Base-by-base conservation (phyloP, 306 rosid genomes). In the Astragalus glycyphyllos region DNA sequence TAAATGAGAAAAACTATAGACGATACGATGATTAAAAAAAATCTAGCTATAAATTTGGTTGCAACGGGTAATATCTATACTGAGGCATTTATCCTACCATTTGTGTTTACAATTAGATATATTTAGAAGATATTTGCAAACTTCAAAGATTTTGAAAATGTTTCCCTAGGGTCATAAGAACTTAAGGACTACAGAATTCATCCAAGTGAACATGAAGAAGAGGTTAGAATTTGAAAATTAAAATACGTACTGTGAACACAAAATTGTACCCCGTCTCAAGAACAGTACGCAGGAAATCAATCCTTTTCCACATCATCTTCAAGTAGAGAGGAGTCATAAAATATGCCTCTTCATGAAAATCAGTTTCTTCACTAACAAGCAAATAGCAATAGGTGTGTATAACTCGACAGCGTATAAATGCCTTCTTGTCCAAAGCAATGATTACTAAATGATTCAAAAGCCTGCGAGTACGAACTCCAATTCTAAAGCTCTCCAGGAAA, bases 291-390 rank as follows among this genome's bases (percentile, higher is more conserved):
- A 94, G 88, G 84, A 94, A 91, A 83, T 89, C 95, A 80, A 94
- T 86, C 82, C 96, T 86, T 73, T 80, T 84, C 98, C 97, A 91
- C 97, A 94, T 94, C 97, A 94, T 94, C 83, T 86, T 86, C 95
- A 94, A 75, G 85, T 94, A 94, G 59, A 42, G 83, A 54, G 89
- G 89, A 71, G 96, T 87, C 99, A 94, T 94, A 72, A 94, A 89
- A 63, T 73, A 83, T 10, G 99, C 97, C 80, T 91, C 99, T 58
- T 49, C 75, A 80, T 57, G 91, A 86, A 91, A 90, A 82, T 94
- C 95, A 72, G 58, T 79, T 69, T 77, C 96, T 79, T 89, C 92
- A 46, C 71, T 86, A 12, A 73, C 82, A 63, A 94, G 92, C 74
- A 84, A 83, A 85, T 81, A 87, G 71, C 99, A 91, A 79, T 84